A percentile compares a stretch with the other conserved stretches of the same genome.
phyloP scores from a whole-genome alignment of 2,329 filamentous ascomycete species.

The Dactylellina drechsleri region DNA sequence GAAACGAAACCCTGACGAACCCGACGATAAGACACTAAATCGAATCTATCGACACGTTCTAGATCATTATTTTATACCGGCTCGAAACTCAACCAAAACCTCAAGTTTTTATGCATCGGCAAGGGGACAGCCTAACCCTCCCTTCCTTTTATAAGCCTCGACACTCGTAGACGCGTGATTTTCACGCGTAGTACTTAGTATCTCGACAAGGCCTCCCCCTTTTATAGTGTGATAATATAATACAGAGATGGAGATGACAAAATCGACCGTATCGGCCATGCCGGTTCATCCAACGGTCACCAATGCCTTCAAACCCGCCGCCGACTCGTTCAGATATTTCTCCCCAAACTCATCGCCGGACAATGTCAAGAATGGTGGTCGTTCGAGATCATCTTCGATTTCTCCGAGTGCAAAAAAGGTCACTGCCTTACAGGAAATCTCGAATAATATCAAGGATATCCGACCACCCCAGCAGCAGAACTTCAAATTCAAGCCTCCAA shows the following conservation, averaged over 20 bases:
- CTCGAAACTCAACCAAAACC: slow-evolving; percentile 16
- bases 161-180: slow-evolving; percentile 49
- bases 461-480: slow-evolving; percentile 53
- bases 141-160: slow-evolving; percentile 28
- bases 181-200: slow-evolving; percentile 26
- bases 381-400: slow-evolving; percentile 51
- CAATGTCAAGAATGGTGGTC: slow-evolving; percentile 47
- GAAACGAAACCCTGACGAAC: too few relatives aligned
- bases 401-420: slow-evolving; percentile 51
- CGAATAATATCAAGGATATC: slow-evolving; percentile 49
- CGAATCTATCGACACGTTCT: not conserved
- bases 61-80: slow-evolving; percentile 27
- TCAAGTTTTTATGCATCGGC: slow-evolving; percentile 32
- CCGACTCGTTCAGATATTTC: slow-evolving; percentile 54
- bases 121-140: slow-evolving; percentile 25
- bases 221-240: too few relatives aligned
- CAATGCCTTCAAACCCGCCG: slow-evolving; percentile 51
- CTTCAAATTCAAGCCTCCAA: slow-evolving; percentile 55
- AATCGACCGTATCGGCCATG: slow-evolving; percentile 50
- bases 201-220: too few relatives aligned
- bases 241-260: slow-evolving; percentile 26
- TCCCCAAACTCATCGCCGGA: slow-evolving; percentile 50
- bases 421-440: slow-evolving; percentile 52
- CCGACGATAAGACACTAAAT: too few relatives aligned
- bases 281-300: slow-evolving; percentile 52